Conservation (phyloP, 371 early-diverging fungal species). For the Mucor mucedo region DNA sequence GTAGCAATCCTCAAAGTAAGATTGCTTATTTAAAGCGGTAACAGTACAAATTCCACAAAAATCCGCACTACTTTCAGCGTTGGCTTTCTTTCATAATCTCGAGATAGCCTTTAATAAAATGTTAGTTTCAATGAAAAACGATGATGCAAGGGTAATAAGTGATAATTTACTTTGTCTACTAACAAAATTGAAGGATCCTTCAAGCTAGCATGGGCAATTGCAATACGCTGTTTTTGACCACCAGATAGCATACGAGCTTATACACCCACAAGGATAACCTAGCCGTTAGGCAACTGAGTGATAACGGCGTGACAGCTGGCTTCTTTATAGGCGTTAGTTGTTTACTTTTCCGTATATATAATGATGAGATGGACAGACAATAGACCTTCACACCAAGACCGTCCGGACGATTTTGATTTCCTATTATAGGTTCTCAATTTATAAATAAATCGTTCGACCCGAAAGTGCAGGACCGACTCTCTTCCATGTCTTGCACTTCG, state of each 20-base stretch:
- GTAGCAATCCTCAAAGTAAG: slow-evolving; percentile 64
- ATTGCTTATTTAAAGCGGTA: slow-evolving; percentile 73
- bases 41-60: slow-evolving; percentile 86
- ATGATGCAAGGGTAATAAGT: too few relatives aligned
- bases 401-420: too few relatives aligned
- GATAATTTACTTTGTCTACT: slow-evolving; percentile 76
- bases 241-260: slow-evolving; percentile 71
- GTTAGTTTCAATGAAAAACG: too few relatives aligned
- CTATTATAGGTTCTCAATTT: too few relatives aligned
- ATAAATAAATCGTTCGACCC: too few relatives aligned
- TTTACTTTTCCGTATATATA: slow-evolving; percentile 57
- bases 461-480: too few relatives aligned
- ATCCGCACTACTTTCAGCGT: slow-evolving; percentile 75
- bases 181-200: slow-evolving; percentile 69
- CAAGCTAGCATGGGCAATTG: slow-evolving; percentile 75
- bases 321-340: slow-evolving; percentile 65
- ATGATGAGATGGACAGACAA: too few relatives aligned
- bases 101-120: slow-evolving; percentile 70
- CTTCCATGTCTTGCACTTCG: too few relatives aligned
- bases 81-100: slow-evolving; percentile 56
- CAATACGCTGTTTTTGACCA: slow-evolving; percentile 88
- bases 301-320: slow-evolving; percentile 80
- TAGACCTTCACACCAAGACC: too few relatives aligned
- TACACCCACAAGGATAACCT: too few relatives aligned
- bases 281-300: slow-evolving; percentile 61